Evolutionary conservation across 345 rosid genomes (phyloP), one percentile per base, ranked within the genome.

Genomic region (Murraya paniculata): DNA sequence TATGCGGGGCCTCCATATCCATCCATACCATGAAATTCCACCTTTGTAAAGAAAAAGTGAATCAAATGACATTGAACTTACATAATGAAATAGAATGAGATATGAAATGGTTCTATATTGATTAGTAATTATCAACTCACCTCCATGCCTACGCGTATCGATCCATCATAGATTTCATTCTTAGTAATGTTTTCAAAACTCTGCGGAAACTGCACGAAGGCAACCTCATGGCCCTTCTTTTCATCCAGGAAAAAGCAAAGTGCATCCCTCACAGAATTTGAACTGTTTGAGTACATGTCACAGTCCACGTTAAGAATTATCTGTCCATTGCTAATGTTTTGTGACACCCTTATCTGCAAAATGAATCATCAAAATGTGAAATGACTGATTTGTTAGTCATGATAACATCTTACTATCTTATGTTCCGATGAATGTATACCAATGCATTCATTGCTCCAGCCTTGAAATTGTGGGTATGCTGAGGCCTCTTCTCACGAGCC

Each of bases 201-300:
- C 76, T 93, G 94, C 0, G 93, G 91, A 72, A 84, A 89, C 84
- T 93, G 97, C 70, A 93, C 93, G 68, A 84, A 93, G 57, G 92
- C 97, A 61, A 89, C 85, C 74, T 89, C 90, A 41, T 79, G 77
- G 18, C 97, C 90, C 35, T 87, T 78, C 55, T 88, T 73, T 77
- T 90, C 97, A 78, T 93, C 97, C 88, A 91, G 81, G 81, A 94
- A 91, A 84, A 94, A 90, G 86, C 95, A 94, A n/a, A 92, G 89
- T 2, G 97, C 94, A 27, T 92, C 98, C 7, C 68, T 62, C 59
- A 90, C 79, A 14, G 92, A 68, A 45, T 83, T 84, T 21, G 97
- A 82, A 77, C 84, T 84, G 84, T 90, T 92, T 6, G 90, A 88
- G 82, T 91, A 90, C 97, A 92, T 94, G 82, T 94, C 98, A 73